Conservation (phyloP, 164 flowering plant species). For the Taxillus chinensis region DNA sequence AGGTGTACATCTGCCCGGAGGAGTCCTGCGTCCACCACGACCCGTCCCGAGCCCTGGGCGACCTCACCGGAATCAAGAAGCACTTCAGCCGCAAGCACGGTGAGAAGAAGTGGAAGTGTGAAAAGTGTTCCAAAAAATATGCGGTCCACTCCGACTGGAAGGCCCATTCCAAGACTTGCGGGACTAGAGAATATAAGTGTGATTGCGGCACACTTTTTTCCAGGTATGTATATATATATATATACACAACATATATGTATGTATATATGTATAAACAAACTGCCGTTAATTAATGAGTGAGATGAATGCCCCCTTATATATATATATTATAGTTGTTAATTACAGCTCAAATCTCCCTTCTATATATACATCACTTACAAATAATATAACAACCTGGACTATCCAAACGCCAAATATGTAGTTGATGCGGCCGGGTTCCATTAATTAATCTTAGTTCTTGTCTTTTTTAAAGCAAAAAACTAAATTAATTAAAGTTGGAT, state of each 20-base stretch:
- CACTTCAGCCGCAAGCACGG: constrained; percentile 6
- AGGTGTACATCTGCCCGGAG: constrained; percentile 4
- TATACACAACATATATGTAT: not conserved
- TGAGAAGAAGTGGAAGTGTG: constrained; percentile 6
- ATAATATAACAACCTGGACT: no score
- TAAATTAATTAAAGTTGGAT: no score
- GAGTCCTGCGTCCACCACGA: constrained; percentile 1
- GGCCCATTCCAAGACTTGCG: constrained; percentile 4
- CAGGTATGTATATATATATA: not conserved
- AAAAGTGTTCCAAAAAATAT: constrained; percentile 1
- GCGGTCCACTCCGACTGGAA: constrained; percentile 5
- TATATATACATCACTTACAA: no score
- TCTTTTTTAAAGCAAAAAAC: no score
- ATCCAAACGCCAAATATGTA: no score
- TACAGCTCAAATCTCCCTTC: no score
- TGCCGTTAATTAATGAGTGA: no score
- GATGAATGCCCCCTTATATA: no score
- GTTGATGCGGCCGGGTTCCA: no score
- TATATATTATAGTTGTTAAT: no score
- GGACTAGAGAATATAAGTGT: constrained; percentile 2
- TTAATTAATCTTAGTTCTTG: no score
- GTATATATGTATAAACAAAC: not conserved
- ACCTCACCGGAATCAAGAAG: constrained; percentile 5
- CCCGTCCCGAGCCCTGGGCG: constrained; percentile 2
- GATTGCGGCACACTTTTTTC: constrained; percentile 2